A percentile compares a stretch with the other conserved stretches of the same genome.
These are phyloP conservation scores for Apophysomyces ossiformis DNA, from an alignment of 371 early-diverging fungal species.

Conservation along the genomic window DNA sequence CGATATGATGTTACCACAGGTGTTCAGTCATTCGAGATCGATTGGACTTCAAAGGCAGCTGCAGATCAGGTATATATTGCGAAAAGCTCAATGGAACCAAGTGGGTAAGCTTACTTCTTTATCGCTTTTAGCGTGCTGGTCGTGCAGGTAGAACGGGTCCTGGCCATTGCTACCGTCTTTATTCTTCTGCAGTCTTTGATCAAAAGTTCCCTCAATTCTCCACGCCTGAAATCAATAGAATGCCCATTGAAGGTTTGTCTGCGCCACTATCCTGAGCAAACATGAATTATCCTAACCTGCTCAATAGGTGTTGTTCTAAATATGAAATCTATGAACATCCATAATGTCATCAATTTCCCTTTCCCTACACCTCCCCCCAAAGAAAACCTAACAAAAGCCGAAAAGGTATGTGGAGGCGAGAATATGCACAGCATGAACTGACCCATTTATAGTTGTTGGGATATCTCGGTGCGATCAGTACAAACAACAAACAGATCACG, in stretches of 20 bases:
- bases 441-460: slow-evolving; percentile 49
- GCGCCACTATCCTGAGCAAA: not conserved
- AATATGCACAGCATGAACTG: too few species aligned
- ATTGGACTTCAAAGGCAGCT: slow-evolving; percentile 94
- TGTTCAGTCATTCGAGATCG: slow-evolving; percentile 87
- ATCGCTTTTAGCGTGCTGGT: slow-evolving; percentile 86
- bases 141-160: slow-evolving; percentile 98
- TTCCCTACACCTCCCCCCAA: slow-evolving; percentile 88
- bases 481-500: slow-evolving; percentile 74
- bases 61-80: slow-evolving; percentile 67
- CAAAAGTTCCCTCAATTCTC: slow-evolving; percentile 89
- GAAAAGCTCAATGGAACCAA: too few species aligned
- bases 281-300: not conserved
- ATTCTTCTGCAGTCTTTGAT: slow-evolving; percentile 93
- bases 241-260: slow-evolving; percentile 86
- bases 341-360: slow-evolving; percentile 95
- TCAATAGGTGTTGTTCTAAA: slow-evolving; percentile 81
- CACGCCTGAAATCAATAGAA: slow-evolving; percentile 92
- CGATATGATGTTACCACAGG: slow-evolving; percentile 81
- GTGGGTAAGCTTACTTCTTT: too few species aligned
- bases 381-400: slow-evolving; percentile 69
- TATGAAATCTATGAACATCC: slow-evolving; percentile 96
- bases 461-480: slow-evolving; percentile 78
- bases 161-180: slow-evolving; percentile 98
- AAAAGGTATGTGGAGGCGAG: slow-evolving; percentile 45